Conservation (phyloP, 2,329 filamentous ascomycete species). For the Diaporthe longicolla region DNA sequence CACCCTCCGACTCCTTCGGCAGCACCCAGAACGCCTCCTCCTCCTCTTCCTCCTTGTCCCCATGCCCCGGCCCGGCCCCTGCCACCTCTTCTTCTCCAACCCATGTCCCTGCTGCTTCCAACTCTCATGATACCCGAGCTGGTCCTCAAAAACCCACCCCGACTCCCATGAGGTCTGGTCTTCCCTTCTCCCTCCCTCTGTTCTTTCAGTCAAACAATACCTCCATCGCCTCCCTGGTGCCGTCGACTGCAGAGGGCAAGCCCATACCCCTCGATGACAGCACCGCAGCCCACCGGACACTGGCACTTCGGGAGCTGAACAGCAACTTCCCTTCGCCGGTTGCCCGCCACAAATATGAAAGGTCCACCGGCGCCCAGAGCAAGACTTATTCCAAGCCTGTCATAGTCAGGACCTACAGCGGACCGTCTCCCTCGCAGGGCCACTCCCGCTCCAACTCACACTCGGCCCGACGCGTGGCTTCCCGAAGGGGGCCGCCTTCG, state of each 20-base stretch:
- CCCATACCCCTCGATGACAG: conserved; percentile 70
- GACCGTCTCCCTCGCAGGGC: conserved; percentile 56
- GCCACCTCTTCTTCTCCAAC: conserved; percentile 44
- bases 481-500: conserved; percentile 50
- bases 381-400: conserved; percentile 76
- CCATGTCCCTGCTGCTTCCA: conserved; percentile 46
- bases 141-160: conserved; percentile 45
- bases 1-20: conserved; percentile 39
- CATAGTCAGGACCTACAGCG: conserved; percentile 74
- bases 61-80: conserved; percentile 38
- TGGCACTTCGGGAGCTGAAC: conserved; percentile 72
- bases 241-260: conserved; percentile 69
- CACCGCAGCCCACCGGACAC: conserved; percentile 70
- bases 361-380: conserved; percentile 68
- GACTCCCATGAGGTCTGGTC: conserved; percentile 52
- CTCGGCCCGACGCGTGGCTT: conserved; percentile 49
- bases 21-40: conserved; percentile 35
- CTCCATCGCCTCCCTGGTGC: conserved; percentile 67
- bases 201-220: conserved; percentile 62
- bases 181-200: conserved; percentile 64
- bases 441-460: conserved; percentile 45
- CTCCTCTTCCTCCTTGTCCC: conserved; percentile 25
- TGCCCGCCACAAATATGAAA: conserved; percentile 66
- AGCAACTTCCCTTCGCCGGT: conserved; percentile 65
- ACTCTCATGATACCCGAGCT: conserved; percentile 38